Percentiles rank a stretch among this genome's conserved stretches.
Evolutionary conservation across 2,329 filamentous ascomycete genomes (phyloP).

Genomic region (Apiospora pterosperma): DNA sequence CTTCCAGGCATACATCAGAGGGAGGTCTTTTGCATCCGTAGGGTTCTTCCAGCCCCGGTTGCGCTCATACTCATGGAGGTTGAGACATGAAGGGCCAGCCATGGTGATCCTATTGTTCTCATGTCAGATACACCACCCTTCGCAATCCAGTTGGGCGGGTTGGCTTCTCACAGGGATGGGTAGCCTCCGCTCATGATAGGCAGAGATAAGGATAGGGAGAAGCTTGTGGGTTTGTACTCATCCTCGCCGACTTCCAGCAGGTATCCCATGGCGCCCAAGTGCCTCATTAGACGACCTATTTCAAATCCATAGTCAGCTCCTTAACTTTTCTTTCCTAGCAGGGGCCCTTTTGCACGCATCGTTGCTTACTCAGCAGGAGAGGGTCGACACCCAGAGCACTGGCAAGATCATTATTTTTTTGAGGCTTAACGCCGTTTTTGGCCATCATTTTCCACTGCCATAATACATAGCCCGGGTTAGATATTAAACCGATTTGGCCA

Average conservation of each 20-base stretch:
- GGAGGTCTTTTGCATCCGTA: constrained; percentile 7
- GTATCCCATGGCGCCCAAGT: constrained; percentile 14
- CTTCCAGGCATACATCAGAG: constrained; percentile 25
- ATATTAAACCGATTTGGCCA: no score
- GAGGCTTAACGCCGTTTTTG: constrained; percentile 24
- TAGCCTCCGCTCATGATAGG: not conserved
- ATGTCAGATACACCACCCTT: not conserved
- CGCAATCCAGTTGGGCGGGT: not conserved
- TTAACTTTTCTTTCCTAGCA: no score
- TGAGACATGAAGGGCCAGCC: not conserved
- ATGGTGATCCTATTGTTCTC: not conserved
- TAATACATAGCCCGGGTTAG: no score
- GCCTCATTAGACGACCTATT: constrained; percentile 12
- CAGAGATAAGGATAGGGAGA: constrained; percentile 7
- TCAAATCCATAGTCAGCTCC: not conserved
- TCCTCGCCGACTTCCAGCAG: constrained; percentile 13
- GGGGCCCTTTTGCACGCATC: not conserved
- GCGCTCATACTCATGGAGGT: not conserved
- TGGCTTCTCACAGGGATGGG: not conserved
- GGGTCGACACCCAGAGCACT: constrained; percentile 21
- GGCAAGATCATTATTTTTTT: constrained; percentile 30
- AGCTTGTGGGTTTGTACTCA: constrained; percentile 12
- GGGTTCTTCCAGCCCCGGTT: not conserved
- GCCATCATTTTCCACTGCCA: constrained; percentile 32
- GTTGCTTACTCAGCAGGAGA: constrained; percentile 20